A percentile compares a stretch with the other conserved stretches of the same genome.
These are phyloP conservation scores for Picea glauca DNA, from an alignment of 75 land plant genomes.

Conservation along the genomic window DNA sequence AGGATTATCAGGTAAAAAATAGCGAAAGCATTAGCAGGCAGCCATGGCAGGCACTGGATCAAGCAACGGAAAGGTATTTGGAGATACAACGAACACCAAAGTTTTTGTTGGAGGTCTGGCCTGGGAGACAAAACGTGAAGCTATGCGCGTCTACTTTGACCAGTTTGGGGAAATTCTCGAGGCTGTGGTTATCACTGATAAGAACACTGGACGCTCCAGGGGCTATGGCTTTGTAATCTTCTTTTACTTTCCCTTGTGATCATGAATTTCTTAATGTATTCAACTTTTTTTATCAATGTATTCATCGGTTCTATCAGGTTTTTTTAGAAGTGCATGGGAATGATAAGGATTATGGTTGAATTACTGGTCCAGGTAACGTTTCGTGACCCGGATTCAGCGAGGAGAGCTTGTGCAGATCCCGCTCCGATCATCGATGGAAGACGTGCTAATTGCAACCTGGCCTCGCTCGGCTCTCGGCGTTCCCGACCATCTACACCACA, in stretches of 20 bases:
- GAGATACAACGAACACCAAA: slow-evolving; percentile 78
- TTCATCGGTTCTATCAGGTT: too few species aligned
- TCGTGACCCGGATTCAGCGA: slow-evolving; percentile 71
- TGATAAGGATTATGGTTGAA: too few species aligned
- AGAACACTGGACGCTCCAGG: slow-evolving; percentile 80
- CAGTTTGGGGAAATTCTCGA: slow-evolving; percentile 85
- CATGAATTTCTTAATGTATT: too few species aligned
- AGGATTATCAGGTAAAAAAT: too few species aligned
- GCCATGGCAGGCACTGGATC: background rate
- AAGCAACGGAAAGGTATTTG: slow-evolving; percentile 31
- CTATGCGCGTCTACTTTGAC: slow-evolving; percentile 69
- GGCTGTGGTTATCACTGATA: slow-evolving; percentile 84
- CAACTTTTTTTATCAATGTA: too few species aligned
- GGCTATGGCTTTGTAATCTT: slow-evolving; percentile 82
- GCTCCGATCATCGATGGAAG: slow-evolving; percentile 81
- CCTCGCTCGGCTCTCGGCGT: slow-evolving; percentile 68
- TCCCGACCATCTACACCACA: slow-evolving; percentile 21
- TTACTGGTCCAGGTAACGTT: slow-evolving; percentile 59
- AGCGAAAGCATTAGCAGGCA: background rate
- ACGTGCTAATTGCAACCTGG: slow-evolving; percentile 80
- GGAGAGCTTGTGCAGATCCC: slow-evolving; percentile 75
- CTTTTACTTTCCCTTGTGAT: too few species aligned
- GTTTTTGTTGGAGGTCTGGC: slow-evolving; percentile 85
- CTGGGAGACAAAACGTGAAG: slow-evolving; percentile 83
- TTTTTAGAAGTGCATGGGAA: too few species aligned